A percentile compares a stretch with the other conserved stretches of the same genome.
phyloP scores from a whole-genome alignment of 345 rosid genomes.

The Populus nigra region DNA sequence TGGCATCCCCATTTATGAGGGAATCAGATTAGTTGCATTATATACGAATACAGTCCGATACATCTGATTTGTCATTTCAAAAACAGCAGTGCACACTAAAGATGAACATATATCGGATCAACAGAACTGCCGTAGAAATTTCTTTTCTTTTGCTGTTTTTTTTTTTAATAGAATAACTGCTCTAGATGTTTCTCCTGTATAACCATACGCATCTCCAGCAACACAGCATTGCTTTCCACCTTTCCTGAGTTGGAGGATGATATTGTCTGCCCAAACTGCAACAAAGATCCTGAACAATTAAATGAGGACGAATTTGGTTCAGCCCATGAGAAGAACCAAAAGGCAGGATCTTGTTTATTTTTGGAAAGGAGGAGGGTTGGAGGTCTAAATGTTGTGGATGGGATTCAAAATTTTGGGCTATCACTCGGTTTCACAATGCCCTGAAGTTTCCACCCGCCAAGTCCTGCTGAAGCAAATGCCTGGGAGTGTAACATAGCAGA shows the following conservation, averaged over 20 bases:
- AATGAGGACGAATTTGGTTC: neutral
- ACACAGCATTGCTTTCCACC: neutral
- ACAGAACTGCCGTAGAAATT: neutral
- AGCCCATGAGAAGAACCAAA: slow-evolving; percentile 1
- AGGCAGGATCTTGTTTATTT: neutral
- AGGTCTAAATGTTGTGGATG: neutral
- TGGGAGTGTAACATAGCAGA: slow-evolving; percentile 31
- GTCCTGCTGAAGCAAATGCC: slow-evolving; percentile 82
- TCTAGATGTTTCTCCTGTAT: neutral
- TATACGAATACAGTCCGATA: neutral
- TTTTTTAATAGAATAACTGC: neutral
- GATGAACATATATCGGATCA: neutral
- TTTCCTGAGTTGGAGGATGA: neutral
- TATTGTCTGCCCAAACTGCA: neutral
- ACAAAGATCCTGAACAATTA: neutral
- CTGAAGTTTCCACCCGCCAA: slow-evolving; percentile 92
- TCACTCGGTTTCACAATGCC: slow-evolving; percentile 71
- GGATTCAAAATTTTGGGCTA: slow-evolving; percentile 4
- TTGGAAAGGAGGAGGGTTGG: neutral
- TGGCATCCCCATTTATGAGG: neutral
- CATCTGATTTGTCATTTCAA: neutral
- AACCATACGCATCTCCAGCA: neutral
- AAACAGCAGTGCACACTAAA: neutral
- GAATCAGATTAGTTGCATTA: slow-evolving; percentile 1
- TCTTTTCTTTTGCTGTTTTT: neutral